Evolutionary conservation across 352 stramenopile species (phyloP), one percentile per base, ranked within the genome.

Genomic region (Globisporangium emineosum): DNA sequence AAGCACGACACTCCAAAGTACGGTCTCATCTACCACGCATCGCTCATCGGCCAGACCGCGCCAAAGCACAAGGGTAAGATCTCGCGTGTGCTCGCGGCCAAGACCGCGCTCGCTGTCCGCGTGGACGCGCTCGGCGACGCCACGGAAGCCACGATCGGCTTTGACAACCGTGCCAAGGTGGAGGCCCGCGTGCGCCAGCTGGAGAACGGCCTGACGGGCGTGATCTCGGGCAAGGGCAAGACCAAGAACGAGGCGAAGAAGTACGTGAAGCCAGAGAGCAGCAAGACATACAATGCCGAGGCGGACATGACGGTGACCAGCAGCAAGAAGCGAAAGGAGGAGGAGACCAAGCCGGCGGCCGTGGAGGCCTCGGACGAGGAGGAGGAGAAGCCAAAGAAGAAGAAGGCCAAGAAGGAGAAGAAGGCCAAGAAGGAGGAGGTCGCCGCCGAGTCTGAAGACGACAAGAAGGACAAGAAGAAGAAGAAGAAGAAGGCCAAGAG

Each of bases 21-120:
- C 79, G 98, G 98, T 81, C 87, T 99, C n/a, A 99, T 99, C 73
- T 99, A 99, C 79, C 98, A 99, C 81, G 97, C 98, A 5, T 99
- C 95, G 64, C 81, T 99, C 8, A 99, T 99, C 63, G 98, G 98
- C 35, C 98, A 99, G 78, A 98, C 97, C 1, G 89, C 93, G n/a
- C 94, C 97, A 3, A 99, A 99, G 88, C 93, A 99, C 83, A 99
- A 99, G 88, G 98, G 98, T 67, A 99, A 99, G 77, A 99, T 99
- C 65, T 98, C 86, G 66, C 94, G 98, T 65, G 96, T 99, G 23
- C 79, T 99, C 54, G 98, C 98, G 15, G 97, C 97, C 60, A 99
- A 99, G 88, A 98, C 94, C 30, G 79, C 98, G 25, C 80, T 99
- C 19, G 97, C 97, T n/a, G 98, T 98, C 51, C 94, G 98, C 69